Conservation (phyloP, 73 alveolate species). For the Blepharisma stoltei region DNA sequence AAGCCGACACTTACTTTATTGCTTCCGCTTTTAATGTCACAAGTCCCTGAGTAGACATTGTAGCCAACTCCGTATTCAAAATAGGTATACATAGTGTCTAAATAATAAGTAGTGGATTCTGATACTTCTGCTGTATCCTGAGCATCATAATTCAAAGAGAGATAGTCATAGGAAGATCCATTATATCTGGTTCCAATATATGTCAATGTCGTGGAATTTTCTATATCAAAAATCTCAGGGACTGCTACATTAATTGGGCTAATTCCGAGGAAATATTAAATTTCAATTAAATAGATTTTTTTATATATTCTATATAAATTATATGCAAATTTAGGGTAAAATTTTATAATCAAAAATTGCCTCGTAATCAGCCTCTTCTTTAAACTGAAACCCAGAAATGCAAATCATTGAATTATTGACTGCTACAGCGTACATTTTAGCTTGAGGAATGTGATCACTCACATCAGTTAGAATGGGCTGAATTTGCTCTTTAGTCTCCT, state of each 20-base stretch:
- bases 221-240: constrained; percentile 9
- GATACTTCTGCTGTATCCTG: background rate
- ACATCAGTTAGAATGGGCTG: background rate
- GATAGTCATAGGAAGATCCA: background rate
- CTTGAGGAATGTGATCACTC: constrained; percentile 6
- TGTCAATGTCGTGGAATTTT: background rate
- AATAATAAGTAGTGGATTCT: background rate
- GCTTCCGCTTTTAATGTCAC: background rate
- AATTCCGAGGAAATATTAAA: constrained; percentile 17
- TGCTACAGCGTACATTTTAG: constrained; percentile 6
- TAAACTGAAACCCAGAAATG: background rate
- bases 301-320: too few species aligned
- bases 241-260: background rate
- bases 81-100: background rate
- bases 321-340: too few species aligned
- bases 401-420: constrained; percentile 3
- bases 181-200: background rate
- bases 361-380: background rate
- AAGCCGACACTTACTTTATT: background rate
- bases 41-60: background rate
- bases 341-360: background rate
- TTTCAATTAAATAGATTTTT: too few species aligned
- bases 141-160: background rate
- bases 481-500: constrained; percentile 4
- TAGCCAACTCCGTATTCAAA: background rate